phyloP scores from a whole-genome alignment of 257 asterid genomes.

The Mentha longifolia region DNA sequence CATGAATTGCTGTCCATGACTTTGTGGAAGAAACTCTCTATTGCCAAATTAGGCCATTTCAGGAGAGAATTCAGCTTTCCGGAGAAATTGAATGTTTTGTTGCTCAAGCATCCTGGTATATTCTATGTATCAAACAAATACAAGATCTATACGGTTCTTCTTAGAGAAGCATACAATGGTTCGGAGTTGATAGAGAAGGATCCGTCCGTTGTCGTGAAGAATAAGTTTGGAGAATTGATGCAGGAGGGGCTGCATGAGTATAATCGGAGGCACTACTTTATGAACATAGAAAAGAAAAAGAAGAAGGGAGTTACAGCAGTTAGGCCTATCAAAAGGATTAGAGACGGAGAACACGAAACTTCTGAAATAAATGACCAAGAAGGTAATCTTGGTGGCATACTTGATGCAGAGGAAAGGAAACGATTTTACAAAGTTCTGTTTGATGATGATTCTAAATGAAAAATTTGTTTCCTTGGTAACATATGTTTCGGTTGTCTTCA shows the following conservation, averaged over 20 bases:
- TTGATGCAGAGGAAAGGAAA: constrained; percentile 87
- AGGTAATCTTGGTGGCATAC: constrained; percentile 80
- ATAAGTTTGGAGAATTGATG: constrained; percentile 87
- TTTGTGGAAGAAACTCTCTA: constrained; percentile 82
- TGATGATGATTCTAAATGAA: constrained; percentile 60
- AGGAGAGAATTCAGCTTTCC: constrained; percentile 78
- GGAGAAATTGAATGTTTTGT: constrained; percentile 65
- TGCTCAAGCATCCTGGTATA: constrained; percentile 88
- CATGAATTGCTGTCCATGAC: constrained; percentile 82
- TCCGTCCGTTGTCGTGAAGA: constrained; percentile 81
- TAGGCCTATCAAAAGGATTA: constrained; percentile 41
- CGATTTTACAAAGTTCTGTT: constrained; percentile 75
- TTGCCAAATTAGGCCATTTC: constrained; percentile 71
- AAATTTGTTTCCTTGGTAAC: neutral
- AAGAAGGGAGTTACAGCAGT: constrained; percentile 49
- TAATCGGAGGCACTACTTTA: constrained; percentile 63
- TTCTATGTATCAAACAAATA: constrained; percentile 82
- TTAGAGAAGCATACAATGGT: constrained; percentile 77
- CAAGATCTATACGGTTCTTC: constrained; percentile 74
- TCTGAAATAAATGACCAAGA: constrained; percentile 44
- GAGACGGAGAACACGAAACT: constrained; percentile 26
- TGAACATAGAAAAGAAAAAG: constrained; percentile 78
- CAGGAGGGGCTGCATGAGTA: constrained; percentile 89
- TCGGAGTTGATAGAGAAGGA: constrained; percentile 76
- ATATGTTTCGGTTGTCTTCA: neutral